Conservation (phyloP, 352 stramenopile species). For the Pythium aristosporum region DNA sequence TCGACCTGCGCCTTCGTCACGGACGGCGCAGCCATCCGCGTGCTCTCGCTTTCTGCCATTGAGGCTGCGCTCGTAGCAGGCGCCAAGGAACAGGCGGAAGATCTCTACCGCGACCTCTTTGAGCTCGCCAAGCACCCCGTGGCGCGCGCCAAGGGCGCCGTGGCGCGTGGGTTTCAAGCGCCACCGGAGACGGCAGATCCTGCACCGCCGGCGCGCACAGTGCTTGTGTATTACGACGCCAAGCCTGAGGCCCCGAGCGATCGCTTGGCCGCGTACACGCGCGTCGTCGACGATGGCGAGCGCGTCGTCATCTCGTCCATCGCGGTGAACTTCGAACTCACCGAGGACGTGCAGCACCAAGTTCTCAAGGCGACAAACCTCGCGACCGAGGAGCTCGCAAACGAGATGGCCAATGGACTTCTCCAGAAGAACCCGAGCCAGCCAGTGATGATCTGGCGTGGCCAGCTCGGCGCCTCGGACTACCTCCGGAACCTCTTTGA, state of each 20-base stretch:
- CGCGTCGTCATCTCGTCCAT: constrained; percentile 11
- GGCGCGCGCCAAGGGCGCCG: constrained; percentile 1
- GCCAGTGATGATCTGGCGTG: constrained; percentile 14
- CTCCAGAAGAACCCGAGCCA: neutral
- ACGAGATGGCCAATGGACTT: neutral
- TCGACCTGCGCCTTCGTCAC: neutral
- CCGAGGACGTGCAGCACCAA: neutral
- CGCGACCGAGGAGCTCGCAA: constrained; percentile 9
- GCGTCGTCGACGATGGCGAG: constrained; percentile 10
- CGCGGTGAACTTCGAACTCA: neutral
- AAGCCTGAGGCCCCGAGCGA: constrained; percentile 5
- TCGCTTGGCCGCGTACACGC: constrained; percentile 11
- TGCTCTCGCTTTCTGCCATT: constrained; percentile 4
- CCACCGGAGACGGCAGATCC: neutral
- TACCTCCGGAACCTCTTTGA: constrained; percentile 6
- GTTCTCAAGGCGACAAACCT: neutral
- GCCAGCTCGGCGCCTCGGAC: constrained; percentile 10
- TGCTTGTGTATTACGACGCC: constrained; percentile 15
- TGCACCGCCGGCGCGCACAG: constrained; percentile 1
- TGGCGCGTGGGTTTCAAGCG: neutral
- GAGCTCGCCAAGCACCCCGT: constrained; percentile 1
- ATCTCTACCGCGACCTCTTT: constrained; percentile 14
- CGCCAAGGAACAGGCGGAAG: constrained; percentile 11
- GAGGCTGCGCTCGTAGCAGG: constrained; percentile 9
- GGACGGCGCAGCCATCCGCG: constrained; percentile 10